These are phyloP conservation scores for Fusarium sacchari DNA, from an alignment of 2,329 filamentous ascomycete genomes.

Conservation along the genomic window DNA sequence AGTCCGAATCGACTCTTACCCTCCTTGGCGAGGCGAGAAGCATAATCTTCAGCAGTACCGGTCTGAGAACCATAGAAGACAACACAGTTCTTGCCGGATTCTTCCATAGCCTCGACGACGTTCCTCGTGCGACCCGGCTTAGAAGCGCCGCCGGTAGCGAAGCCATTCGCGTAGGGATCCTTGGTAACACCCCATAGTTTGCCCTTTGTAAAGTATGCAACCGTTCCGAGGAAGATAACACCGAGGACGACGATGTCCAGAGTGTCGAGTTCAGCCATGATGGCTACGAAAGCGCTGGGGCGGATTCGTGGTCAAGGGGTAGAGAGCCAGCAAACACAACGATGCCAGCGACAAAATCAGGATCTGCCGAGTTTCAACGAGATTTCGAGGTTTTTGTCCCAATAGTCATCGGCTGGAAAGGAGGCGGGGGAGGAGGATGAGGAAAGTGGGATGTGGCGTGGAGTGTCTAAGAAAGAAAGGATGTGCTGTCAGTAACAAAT, in stretches of 20 bases:
- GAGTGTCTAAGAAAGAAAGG: conserved; percentile 32
- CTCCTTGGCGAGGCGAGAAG: conserved; percentile 94
- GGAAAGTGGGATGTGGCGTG: conserved; percentile 39
- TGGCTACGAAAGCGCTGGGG: conserved; percentile 44
- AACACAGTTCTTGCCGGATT: conserved; percentile 95
- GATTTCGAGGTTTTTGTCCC: conserved; percentile 20
- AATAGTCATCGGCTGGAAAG: conserved; percentile 41
- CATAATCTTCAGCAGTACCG: conserved; percentile 97
- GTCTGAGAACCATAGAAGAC: conserved; percentile 99
- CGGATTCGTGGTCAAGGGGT: conserved; percentile 5
- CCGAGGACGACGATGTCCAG: conserved; percentile 93
- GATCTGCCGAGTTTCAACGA: neutral
- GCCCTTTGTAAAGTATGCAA: conserved; percentile 98
- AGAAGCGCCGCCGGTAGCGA: conserved; percentile 74
- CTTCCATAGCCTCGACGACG: conserved; percentile 95
- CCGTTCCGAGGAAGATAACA: conserved; percentile 83
- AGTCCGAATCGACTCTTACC: conserved; percentile 95
- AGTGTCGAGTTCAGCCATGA: conserved; percentile 95
- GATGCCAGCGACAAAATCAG: neutral
- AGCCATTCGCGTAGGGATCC: conserved; percentile 85
- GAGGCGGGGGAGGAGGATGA: conserved; percentile 36
- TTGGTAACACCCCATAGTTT: conserved; percentile 90
- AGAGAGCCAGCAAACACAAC: neutral
- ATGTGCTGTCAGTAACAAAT: conserved; percentile 35
- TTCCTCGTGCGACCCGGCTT: conserved; percentile 89